phyloP scores from a whole-genome alignment of 768 basidiomycete species.

The Filobasidium wieringae region DNA sequence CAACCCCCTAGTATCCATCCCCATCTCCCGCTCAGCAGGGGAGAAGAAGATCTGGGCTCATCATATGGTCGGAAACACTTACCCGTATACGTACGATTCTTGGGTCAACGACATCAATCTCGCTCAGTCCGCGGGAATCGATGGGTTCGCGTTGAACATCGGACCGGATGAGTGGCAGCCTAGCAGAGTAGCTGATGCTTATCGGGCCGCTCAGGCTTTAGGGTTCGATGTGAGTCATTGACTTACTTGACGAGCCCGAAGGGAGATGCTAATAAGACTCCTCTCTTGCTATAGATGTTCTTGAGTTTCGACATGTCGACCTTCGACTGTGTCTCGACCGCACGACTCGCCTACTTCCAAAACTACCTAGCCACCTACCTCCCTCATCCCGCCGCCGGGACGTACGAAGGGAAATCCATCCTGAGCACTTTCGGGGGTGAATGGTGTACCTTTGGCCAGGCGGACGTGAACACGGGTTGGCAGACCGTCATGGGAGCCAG shows the following conservation, averaged over 20 bases:
- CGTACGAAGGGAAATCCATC: constrained; percentile 32
- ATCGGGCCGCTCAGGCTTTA: constrained; percentile 26
- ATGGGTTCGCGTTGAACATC: constrained; percentile 41
- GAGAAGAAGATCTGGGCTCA: constrained; percentile 29
- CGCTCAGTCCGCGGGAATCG: constrained; percentile 36
- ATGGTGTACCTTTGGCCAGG: constrained; percentile 38
- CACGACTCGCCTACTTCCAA: constrained; percentile 23
- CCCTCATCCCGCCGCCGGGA: constrained; percentile 29
- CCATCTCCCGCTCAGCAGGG: constrained; percentile 12
- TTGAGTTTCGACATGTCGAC: constrained; percentile 32
- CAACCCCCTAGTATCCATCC: no score
- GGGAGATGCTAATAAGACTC: not conserved
- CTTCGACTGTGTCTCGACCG: constrained; percentile 20
- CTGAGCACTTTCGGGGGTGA: constrained; percentile 39
- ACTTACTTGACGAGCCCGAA: not conserved
- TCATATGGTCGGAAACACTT: constrained; percentile 38
- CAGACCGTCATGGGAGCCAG: constrained; percentile 4
- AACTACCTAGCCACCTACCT: constrained; percentile 23
- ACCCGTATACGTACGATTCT: constrained; percentile 27
- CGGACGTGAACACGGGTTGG: constrained; percentile 29
- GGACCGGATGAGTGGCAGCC: constrained; percentile 37
- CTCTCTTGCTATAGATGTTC: constrained; percentile 1
- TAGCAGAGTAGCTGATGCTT: constrained; percentile 30
- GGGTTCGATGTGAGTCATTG: constrained; percentile 10
- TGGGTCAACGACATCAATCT: constrained; percentile 37